Percentiles rank a stretch among this genome's conserved stretches.
Conservation (phyloP, 2,329 filamentous ascomycete genomes). For the Aspergillus oerlinghausenensis region DNA sequence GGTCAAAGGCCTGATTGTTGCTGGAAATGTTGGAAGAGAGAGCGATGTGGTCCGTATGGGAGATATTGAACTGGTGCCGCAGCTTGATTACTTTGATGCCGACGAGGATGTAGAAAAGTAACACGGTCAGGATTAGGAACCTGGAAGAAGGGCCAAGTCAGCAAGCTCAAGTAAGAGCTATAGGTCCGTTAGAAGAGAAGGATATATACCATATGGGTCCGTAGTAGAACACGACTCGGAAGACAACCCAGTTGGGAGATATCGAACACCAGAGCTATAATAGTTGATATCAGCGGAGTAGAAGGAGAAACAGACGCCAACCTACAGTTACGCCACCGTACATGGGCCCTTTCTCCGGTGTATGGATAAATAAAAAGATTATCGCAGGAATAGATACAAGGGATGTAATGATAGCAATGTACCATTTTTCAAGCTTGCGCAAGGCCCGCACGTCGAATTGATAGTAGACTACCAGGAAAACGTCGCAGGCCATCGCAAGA, state of each 20-base stretch:
- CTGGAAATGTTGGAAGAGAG: conserved; percentile 16
- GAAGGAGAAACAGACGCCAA: neutral
- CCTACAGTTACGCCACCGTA: conserved; percentile 35
- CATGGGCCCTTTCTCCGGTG: conserved; percentile 28
- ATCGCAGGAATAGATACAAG: conserved; percentile 34
- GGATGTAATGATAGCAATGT: conserved; percentile 24
- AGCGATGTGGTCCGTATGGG: conserved; percentile 25
- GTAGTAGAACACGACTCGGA: conserved; percentile 35
- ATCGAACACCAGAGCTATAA: conserved; percentile 37
- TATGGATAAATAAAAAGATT: conserved; percentile 30
- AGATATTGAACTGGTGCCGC: conserved; percentile 27
- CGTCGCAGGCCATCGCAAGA: conserved; percentile 34
- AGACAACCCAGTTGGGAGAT: conserved; percentile 32
- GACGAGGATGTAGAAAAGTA: conserved; percentile 23
- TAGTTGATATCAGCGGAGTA: neutral
- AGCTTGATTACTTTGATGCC: conserved; percentile 31
- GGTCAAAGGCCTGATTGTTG: conserved; percentile 7
- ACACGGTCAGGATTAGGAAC: conserved; percentile 22
- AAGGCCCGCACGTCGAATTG: conserved; percentile 29
- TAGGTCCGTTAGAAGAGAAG: too few species aligned
- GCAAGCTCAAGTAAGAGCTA: neutral
- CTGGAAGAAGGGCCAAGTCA: conserved; percentile 11
- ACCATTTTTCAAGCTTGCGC: conserved; percentile 30
- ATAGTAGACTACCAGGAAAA: conserved; percentile 35
- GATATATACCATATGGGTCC: conserved; percentile 31